A percentile compares a stretch with the other conserved stretches of the same genome.
Conservation (phyloP, 306 rosid genomes). For the Trifolium pratense region DNA sequence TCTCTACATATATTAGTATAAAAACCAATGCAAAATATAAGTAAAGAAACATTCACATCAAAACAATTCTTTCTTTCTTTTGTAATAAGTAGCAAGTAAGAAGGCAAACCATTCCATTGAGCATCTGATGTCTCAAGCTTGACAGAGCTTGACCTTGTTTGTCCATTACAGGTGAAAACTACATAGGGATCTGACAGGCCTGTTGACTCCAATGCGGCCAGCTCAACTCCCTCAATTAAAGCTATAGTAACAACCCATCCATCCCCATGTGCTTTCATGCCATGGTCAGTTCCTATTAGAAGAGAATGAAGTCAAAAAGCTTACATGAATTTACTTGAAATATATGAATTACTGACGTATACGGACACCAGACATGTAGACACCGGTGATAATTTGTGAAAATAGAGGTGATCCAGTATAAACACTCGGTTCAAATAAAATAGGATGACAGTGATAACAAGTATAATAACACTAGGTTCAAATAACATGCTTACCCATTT, state of each 20-base stretch:
- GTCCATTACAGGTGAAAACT: constrained; percentile 81
- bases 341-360: background rate
- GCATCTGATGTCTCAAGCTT: constrained; percentile 77
- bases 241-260: constrained; percentile 94
- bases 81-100: constrained; percentile 19
- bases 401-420: background rate
- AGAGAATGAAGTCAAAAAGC: constrained; percentile 26
- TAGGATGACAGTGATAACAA: background rate
- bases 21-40: constrained; percentile 1
- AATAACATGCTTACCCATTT: constrained; percentile 60
- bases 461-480: constrained; percentile 21
- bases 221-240: constrained; percentile 71
- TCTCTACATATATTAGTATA: constrained; percentile 59
- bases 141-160: constrained; percentile 91
- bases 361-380: background rate
- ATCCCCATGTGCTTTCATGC: constrained; percentile 79
- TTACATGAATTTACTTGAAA: background rate
- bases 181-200: constrained; percentile 80
- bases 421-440: background rate
- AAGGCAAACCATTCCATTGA: constrained; percentile 84
- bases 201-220: constrained; percentile 67
- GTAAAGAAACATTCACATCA: constrained; percentile 20
- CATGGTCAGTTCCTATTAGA: constrained; percentile 78
- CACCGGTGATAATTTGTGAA: background rate
- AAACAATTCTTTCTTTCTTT: constrained; percentile 6